phyloP scores from a whole-genome alignment of 208 protist species.

The Jaenimonas drosophilae region DNA sequence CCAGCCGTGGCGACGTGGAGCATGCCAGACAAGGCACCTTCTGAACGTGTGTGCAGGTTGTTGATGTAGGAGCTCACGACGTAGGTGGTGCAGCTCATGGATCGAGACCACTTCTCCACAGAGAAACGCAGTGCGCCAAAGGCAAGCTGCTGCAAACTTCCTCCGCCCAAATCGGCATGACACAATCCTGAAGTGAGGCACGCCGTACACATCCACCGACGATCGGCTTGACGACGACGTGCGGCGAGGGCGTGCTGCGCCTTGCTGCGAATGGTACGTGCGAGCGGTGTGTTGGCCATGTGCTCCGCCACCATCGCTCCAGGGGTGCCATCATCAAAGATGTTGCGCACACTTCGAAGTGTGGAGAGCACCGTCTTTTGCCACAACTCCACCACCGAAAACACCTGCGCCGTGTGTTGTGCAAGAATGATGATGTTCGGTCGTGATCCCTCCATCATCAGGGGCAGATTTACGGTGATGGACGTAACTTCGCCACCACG shows the following conservation, averaged over 20 bases:
- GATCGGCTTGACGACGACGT: neutral
- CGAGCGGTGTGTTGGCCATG: too few species aligned
- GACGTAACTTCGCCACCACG: conserved; percentile 9
- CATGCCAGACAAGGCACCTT: conserved; percentile 67
- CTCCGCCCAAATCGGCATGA: conserved; percentile 60
- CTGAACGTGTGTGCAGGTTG: conserved; percentile 43
- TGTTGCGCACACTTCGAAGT: conserved; percentile 17
- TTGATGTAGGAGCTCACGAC: conserved; percentile 18
- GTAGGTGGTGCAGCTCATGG: conserved; percentile 11
- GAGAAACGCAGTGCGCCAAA: conserved; percentile 23
- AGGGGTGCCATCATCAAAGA: conserved; percentile 22
- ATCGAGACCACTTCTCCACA: conserved; percentile 13
- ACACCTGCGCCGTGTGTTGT: conserved; percentile 63
- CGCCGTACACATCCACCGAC: conserved; percentile 18
- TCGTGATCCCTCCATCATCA: conserved; percentile 32
- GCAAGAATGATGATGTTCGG: conserved; percentile 52
- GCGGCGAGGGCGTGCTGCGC: too few species aligned
- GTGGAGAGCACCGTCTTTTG: conserved; percentile 15
- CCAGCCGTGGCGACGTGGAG: conserved; percentile 32
- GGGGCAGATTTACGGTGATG: conserved; percentile 38
- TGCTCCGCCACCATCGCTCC: too few species aligned
- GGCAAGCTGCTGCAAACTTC: conserved; percentile 57
- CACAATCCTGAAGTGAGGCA: conserved; percentile 28
- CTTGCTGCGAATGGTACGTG: too few species aligned
- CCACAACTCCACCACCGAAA: conserved; percentile 63